These are phyloP conservation scores for Lachancea cidri DNA, from an alignment of 805 yeast species.

Conservation along the genomic window DNA sequence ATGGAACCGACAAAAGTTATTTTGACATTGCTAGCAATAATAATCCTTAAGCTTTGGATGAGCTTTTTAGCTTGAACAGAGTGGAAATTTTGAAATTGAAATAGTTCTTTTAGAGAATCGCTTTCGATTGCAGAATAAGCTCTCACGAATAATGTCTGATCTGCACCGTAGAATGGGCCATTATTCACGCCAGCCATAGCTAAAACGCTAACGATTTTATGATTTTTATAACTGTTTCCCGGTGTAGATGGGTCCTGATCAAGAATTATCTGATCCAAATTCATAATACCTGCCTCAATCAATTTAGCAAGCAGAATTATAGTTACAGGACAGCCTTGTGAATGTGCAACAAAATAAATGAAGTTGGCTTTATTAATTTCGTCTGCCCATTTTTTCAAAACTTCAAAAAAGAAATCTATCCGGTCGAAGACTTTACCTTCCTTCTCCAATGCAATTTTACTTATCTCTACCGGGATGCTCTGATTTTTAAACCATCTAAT, in stretches of 20 bases:
- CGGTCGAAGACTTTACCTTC: conserved; percentile 89
- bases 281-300: conserved; percentile 51
- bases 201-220: conserved; percentile 57
- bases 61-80: conserved; percentile 68
- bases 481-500: conserved; percentile 54
- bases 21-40: conserved; percentile 69
- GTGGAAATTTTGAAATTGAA: conserved; percentile 77
- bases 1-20: conserved; percentile 81
- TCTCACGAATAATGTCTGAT: conserved; percentile 73
- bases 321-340: conserved; percentile 94
- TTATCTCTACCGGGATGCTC: conserved; percentile 49
- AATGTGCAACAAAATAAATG: conserved; percentile 88
- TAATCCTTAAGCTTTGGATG: conserved; percentile 56
- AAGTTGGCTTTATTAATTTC: conserved; percentile 64
- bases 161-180: conserved; percentile 94
- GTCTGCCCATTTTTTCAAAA: conserved; percentile 60
- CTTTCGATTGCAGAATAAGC: conserved; percentile 90
- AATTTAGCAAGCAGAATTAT: conserved; percentile 70
- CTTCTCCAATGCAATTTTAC: conserved; percentile 87
- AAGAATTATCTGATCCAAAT: conserved; percentile 28
- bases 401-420: conserved; percentile 71
- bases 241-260: conserved; percentile 10
- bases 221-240: conserved; percentile 11
- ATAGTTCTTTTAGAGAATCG: conserved; percentile 78
- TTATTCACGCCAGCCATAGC: conserved; percentile 96